Percentiles rank a stretch among this genome's conserved stretches.
These are phyloP conservation scores for Rhododendron ferrugineum DNA, from an alignment of 148 eudicot genomes.

Conservation along the genomic window DNA sequence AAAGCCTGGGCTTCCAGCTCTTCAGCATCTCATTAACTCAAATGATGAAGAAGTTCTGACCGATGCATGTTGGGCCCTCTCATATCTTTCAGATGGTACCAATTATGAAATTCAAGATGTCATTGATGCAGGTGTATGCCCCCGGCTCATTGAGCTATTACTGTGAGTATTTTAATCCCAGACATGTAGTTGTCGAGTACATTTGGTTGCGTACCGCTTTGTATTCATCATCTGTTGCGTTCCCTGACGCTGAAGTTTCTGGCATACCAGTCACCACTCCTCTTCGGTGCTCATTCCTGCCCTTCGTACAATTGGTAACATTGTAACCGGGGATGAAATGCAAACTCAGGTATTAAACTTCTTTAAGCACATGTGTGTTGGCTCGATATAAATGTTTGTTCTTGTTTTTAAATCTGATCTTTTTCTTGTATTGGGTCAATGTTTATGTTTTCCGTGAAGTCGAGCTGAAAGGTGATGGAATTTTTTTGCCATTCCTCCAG, in stretches of 20 bases:
- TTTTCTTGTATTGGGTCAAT: background rate
- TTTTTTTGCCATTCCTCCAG: conserved; percentile 15
- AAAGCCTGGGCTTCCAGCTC: conserved; percentile 45
- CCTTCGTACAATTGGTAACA: conserved; percentile 49
- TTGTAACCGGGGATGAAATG: conserved; percentile 39
- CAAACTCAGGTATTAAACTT: conserved; percentile 37
- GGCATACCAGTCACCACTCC: conserved; percentile 32
- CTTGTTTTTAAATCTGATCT: background rate
- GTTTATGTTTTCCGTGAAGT: background rate
- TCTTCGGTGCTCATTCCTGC: conserved; percentile 49
- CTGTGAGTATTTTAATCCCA: conserved; percentile 21
- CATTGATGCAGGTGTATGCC: conserved; percentile 39
- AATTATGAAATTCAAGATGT: conserved; percentile 45
- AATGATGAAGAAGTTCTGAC: conserved; percentile 49
- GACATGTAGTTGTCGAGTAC: background rate
- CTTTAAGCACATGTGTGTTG: background rate
- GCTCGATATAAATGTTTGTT: background rate
- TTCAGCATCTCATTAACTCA: conserved; percentile 33
- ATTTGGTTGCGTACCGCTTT: background rate
- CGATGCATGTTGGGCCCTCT: conserved; percentile 49
- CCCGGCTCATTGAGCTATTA: conserved; percentile 35
- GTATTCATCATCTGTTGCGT: background rate
- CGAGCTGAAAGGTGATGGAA: background rate
- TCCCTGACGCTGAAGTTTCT: background rate
- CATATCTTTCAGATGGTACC: conserved; percentile 49